Conservation (phyloP, 1,284 basidiomycete genomes). For the Paramarasmius palmivorus region DNA sequence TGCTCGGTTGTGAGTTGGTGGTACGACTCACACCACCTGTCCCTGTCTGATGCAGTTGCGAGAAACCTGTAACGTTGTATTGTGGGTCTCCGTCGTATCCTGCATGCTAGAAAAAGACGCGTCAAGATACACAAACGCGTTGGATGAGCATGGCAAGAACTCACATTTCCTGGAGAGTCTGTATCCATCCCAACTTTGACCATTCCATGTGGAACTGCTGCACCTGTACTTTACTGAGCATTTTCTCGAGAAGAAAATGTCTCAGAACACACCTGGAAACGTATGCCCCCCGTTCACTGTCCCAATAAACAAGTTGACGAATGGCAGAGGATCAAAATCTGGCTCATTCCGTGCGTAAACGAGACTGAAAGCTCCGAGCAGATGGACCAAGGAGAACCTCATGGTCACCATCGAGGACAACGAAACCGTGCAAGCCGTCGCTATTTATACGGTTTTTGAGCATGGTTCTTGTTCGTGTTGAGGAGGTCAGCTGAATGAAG, state of each 20-base stretch:
- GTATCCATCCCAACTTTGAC: constrained; percentile 67
- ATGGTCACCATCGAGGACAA: neutral
- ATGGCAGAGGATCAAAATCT: constrained; percentile 32
- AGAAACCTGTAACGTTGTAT: constrained; percentile 60
- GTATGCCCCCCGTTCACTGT: constrained; percentile 54
- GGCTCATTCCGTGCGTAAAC: neutral
- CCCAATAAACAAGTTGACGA: constrained; percentile 48
- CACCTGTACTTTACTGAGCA: constrained; percentile 35
- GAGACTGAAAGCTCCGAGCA: neutral
- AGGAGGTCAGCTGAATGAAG: neutral
- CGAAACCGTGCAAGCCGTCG: neutral
- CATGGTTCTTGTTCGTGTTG: neutral
- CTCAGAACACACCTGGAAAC: constrained; percentile 52
- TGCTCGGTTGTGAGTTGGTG: neutral
- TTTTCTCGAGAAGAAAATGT: neutral
- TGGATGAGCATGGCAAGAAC: constrained; percentile 12
- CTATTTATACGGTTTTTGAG: neutral
- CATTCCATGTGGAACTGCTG: constrained; percentile 68
- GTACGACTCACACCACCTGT: constrained; percentile 51
- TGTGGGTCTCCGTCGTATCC: constrained; percentile 55
- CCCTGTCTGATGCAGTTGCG: constrained; percentile 62
- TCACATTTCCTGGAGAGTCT: constrained; percentile 58
- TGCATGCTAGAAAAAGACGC: constrained; percentile 44
- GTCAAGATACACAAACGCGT: neutral
- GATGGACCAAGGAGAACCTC: neutral